A percentile compares a stretch with the other conserved stretches of the same genome.
These are phyloP conservation scores for Pythium apleroticum DNA, from an alignment of 352 stramenopile species.

Conservation along the genomic window DNA sequence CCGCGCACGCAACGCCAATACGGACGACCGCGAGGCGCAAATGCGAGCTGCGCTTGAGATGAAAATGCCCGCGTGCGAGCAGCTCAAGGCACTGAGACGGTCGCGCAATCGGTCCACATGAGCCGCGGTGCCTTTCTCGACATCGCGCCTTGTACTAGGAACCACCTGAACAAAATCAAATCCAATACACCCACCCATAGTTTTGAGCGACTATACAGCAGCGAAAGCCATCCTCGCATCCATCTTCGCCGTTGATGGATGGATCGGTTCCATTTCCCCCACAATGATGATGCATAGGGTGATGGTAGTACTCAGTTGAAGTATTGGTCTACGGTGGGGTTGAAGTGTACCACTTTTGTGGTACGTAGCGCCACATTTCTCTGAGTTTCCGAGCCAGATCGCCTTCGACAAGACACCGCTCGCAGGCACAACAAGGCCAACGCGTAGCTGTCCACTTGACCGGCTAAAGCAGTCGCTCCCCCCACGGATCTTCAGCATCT, in stretches of 20 bases:
- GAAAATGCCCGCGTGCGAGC: constrained; percentile 83
- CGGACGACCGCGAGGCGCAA: constrained; percentile 67
- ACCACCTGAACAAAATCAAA: constrained; percentile 5
- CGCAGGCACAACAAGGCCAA: background rate
- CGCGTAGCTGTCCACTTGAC: background rate
- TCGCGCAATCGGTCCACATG: constrained; percentile 51
- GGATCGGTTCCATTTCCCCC: background rate
- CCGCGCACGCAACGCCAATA: constrained; percentile 74
- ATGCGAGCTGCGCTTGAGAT: constrained; percentile 82
- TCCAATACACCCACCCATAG: background rate
- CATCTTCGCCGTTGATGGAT: background rate
- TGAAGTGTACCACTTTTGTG: constrained; percentile 22
- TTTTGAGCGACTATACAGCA: background rate
- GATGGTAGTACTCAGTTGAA: background rate
- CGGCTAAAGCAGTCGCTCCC: background rate
- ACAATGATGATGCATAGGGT: background rate
- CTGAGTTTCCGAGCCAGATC: background rate
- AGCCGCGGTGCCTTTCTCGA: background rate
- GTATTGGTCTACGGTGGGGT: background rate
- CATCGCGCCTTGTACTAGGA: background rate
- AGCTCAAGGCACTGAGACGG: constrained; percentile 67
- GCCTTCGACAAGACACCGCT: background rate
- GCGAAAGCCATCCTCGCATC: background rate
- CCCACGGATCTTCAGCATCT: background rate
- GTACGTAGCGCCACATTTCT: constrained; percentile 16